Percentiles rank a stretch among this genome's conserved stretches.
Conservation (phyloP, 176 grass and related monocot species). For the Tillandsia fasciculata region DNA sequence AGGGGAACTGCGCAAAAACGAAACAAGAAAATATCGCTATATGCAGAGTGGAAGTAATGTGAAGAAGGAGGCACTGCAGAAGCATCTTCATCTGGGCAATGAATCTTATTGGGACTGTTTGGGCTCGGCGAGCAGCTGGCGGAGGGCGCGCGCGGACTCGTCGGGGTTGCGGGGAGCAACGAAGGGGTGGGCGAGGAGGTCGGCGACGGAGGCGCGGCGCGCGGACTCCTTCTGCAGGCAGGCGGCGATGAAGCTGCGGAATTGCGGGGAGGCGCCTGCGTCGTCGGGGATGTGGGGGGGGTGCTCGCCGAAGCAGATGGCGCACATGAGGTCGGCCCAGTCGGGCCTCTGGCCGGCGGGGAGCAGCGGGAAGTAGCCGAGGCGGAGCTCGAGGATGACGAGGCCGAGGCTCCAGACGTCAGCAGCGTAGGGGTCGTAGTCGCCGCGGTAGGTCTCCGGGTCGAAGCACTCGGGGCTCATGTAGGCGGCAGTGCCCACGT, state of each 20-base stretch:
- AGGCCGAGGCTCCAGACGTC: constrained; percentile 45
- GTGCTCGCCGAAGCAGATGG: constrained; percentile 43
- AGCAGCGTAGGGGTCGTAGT: constrained; percentile 19
- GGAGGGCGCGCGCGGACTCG: constrained; percentile 15
- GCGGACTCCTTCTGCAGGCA: constrained; percentile 40
- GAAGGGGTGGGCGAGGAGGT: constrained; percentile 51
- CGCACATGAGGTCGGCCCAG: constrained; percentile 57
- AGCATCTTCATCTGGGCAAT: too few relatives aligned
- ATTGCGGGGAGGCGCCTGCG: constrained; percentile 22
- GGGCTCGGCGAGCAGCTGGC: constrained; percentile 16
- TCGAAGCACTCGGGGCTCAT: constrained; percentile 55
- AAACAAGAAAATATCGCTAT: too few relatives aligned
- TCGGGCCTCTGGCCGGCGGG: constrained; percentile 32
- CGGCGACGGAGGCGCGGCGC: constrained; percentile 26
- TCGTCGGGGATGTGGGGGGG: background rate
- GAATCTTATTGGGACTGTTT: background rate
- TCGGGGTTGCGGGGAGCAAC: constrained; percentile 20
- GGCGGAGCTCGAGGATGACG: constrained; percentile 31
- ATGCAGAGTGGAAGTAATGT: too few relatives aligned
- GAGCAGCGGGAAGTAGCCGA: constrained; percentile 34
- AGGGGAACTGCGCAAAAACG: too few relatives aligned
- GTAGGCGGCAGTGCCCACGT: constrained; percentile 6
- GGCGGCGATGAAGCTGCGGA: constrained; percentile 25
- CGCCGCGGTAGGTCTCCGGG: constrained; percentile 16
- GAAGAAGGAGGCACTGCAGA: too few relatives aligned